Evolutionary conservation across 2,329 filamentous ascomycete species (phyloP).

Genomic region (Monosporascus sp.): DNA sequence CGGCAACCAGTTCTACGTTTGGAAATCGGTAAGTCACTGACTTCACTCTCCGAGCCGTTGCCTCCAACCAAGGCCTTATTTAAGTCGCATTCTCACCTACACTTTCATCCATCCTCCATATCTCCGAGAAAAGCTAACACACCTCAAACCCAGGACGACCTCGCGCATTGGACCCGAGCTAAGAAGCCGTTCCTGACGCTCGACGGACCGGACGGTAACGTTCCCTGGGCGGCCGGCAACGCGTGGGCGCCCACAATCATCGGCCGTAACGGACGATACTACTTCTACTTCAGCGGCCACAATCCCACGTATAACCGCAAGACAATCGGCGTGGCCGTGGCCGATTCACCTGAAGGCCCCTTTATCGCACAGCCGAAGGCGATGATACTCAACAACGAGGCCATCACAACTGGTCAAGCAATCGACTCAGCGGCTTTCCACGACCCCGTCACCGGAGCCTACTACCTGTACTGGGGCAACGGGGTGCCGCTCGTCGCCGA

Average conservation of each 20-base stretch:
- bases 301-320: slow-evolving; percentile 50
- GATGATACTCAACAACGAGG: slow-evolving; percentile 50
- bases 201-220: slow-evolving; percentile 41
- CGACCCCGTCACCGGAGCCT: slow-evolving; percentile 51
- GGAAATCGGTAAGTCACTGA: slow-evolving; percentile 31
- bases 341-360: slow-evolving; percentile 52
- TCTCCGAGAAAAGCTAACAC: neutral
- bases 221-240: slow-evolving; percentile 62
- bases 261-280: slow-evolving; percentile 54
- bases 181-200: slow-evolving; percentile 38
- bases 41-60: too few relatives aligned
- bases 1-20: slow-evolving; percentile 41
- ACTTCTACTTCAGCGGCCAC: slow-evolving; percentile 55
- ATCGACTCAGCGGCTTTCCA: slow-evolving; percentile 60
- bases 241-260: slow-evolving; percentile 64
- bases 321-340: slow-evolving; percentile 57
- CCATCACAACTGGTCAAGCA: slow-evolving; percentile 32
- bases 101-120: neutral
- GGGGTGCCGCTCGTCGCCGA: slow-evolving; percentile 36
- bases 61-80: too few relatives aligned
- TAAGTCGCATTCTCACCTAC: neutral
- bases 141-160: slow-evolving; percentile 22
- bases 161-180: slow-evolving; percentile 36
- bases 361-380: slow-evolving; percentile 48
- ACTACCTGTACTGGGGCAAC: slow-evolving; percentile 60